These are phyloP conservation scores for Penicillium hesseltinei DNA, from an alignment of 2,329 filamentous ascomycete species.

Conservation along the genomic window DNA sequence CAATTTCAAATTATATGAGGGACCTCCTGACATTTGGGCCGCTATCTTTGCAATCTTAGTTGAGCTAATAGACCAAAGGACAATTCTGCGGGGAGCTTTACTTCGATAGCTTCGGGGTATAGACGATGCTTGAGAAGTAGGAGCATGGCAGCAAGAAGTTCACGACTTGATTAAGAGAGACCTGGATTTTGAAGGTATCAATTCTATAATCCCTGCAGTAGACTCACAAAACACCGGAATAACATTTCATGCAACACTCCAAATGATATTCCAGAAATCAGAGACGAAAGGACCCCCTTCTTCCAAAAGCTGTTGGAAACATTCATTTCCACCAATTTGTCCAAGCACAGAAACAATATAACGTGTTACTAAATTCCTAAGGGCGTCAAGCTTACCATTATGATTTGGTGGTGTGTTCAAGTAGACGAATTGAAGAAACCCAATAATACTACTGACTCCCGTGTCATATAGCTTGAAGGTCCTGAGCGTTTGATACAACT, in stretches of 20 bases:
- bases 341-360: conserved; percentile 26
- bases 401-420: conserved; percentile 29
- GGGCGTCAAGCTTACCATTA: not conserved
- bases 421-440: conserved; percentile 39
- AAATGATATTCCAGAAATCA: conserved; percentile 15
- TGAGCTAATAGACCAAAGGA: no score
- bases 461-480: conserved; percentile 14
- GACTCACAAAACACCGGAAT: no score
- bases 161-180: no score
- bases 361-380: conserved; percentile 21
- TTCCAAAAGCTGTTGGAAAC: conserved; percentile 15
- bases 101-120: no score
- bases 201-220: no score
- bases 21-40: no score
- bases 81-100: no score
- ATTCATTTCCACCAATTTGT: conserved; percentile 12
- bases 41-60: no score
- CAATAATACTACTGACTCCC: conserved; percentile 30
- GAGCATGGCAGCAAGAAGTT: no score
- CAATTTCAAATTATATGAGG: no score
- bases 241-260: not conserved
- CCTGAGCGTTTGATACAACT: conserved; percentile 24
- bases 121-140: no score
- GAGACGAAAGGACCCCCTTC: conserved; percentile 20
- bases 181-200: no score